phyloP scores from a whole-genome alignment of 305 asterid genomes.

The Fraxinus sp. region DNA sequence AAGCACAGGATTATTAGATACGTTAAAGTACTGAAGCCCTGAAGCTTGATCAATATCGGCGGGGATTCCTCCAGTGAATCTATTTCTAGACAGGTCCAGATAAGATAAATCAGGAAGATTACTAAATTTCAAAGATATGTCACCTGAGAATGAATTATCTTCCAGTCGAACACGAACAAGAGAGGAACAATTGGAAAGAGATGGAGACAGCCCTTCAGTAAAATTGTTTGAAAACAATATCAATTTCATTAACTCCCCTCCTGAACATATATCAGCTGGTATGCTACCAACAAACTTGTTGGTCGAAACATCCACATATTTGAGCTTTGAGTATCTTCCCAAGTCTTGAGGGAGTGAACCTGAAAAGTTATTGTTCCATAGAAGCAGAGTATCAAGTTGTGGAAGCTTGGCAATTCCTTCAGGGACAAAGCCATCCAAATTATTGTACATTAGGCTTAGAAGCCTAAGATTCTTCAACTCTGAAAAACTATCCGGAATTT shows the following conservation, averaged over 20 bases:
- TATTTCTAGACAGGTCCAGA: constrained; percentile 73
- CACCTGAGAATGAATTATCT: constrained; percentile 75
- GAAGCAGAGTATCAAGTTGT: constrained; percentile 66
- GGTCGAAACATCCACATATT: constrained; percentile 79
- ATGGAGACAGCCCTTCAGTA: constrained; percentile 62
- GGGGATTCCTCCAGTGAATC: constrained; percentile 68
- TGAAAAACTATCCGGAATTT: constrained; percentile 74
- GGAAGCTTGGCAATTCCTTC: constrained; percentile 73
- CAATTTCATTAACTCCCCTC: constrained; percentile 51
- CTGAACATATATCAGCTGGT: constrained; percentile 66
- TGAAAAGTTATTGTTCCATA: constrained; percentile 82
- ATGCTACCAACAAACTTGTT: constrained; percentile 61
- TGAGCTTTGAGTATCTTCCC: constrained; percentile 61
- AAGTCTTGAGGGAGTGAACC: constrained; percentile 72
- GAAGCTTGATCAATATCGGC: constrained; percentile 46
- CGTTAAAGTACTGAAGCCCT: constrained; percentile 60
- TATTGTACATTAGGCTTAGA: constrained; percentile 88
- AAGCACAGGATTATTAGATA: constrained; percentile 67
- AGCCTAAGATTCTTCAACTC: constrained; percentile 61
- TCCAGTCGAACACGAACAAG: constrained; percentile 83
- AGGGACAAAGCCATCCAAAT: constrained; percentile 70
- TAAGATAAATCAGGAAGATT: constrained; percentile 51
- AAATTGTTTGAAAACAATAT: constrained; percentile 82
- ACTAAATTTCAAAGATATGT: constrained; percentile 53
- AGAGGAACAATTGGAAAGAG: constrained; percentile 74